A percentile compares a stretch with the other conserved stretches of the same genome.
Conservation (phyloP, 2,329 filamentous ascomycete genomes). For the Aschersonia sp. region DNA sequence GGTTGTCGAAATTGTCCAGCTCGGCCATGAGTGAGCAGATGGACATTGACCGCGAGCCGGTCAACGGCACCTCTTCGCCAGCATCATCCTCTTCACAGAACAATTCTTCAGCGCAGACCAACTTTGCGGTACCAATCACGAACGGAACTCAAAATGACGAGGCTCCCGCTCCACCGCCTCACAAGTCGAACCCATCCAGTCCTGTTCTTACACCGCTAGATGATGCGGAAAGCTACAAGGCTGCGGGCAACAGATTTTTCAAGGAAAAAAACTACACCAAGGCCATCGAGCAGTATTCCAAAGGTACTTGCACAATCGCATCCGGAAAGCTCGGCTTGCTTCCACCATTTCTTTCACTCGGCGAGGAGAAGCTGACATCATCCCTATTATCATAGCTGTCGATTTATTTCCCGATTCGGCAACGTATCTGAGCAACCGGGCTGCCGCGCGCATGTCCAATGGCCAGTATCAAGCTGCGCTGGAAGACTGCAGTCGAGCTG, state of each 20-base stretch:
- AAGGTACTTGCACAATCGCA: conserved; percentile 46
- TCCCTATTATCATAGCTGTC: conserved; percentile 46
- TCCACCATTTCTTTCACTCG: not conserved
- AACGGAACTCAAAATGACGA: conserved; percentile 27
- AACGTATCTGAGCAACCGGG: conserved; percentile 88
- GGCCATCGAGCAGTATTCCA: conserved; percentile 86
- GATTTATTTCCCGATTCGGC: conserved; percentile 73
- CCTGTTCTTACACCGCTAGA: conserved; percentile 42
- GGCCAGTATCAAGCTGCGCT: conserved; percentile 66
- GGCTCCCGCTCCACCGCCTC: conserved; percentile 55
- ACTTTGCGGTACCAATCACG: conserved; percentile 39
- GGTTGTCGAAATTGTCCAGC: conserved; percentile 53
- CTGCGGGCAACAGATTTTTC: conserved; percentile 89
- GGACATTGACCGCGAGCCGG: conserved; percentile 59
- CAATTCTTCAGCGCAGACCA: conserved; percentile 22
- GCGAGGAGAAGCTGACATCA: not conserved
- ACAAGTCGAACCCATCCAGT: conserved; percentile 49
- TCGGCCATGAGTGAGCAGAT: conserved; percentile 49
- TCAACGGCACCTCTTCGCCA: conserved; percentile 38
- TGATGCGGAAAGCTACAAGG: conserved; percentile 84
- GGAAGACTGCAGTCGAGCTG: conserved; percentile 72
- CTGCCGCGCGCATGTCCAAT: conserved; percentile 84
- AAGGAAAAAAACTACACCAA: conserved; percentile 82
- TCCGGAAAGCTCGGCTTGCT: not conserved
- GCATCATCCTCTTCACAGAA: conserved; percentile 20